Base-by-base conservation (phyloP, 306 rosid species). In the Ormosia semicastrata region DNA sequence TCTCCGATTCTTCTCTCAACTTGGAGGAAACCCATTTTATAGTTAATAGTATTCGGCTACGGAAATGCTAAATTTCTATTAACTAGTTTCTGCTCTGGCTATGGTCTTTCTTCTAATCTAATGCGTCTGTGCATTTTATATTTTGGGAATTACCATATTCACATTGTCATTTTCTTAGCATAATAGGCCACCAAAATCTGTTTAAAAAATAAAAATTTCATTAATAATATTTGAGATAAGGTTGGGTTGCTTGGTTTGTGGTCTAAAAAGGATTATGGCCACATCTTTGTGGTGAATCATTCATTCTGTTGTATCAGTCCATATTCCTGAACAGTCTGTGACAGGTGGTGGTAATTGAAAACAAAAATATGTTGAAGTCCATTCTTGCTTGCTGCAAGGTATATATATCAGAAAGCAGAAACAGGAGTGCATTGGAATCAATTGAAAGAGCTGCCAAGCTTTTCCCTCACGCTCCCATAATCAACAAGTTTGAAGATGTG, bases 341-440 rank as follows among this genome's bases (percentile, higher is more conserved):
- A 56, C 39, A 78, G 63, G 63, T 77, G 47, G 62, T 81, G 32
- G 65, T 49, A 57, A 82, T 70, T 60, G 60, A 36, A 53, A 41
- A 68, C 50, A 81, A 40, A 74, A 62, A 12, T 78, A 94, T 94
- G 96, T 79, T 88, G 57, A 87, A 84, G 77, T 67, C 84, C 43
- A 82, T 92, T 83, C 91, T 95, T 54, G 97, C 86, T 76, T 93
- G 99, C 85, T 95, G 98, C 92, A 95, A 95, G 86, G 91, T 95
- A 18, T 93, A 95, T 85, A 86, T 93, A 73, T 95, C 99, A 58
- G 98, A 95, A 74, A 93, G 94, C 86, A 82, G 99, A 79, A 93
- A 89, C 85, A 89, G 78, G 84, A 79, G 33, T 63, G 99, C 94
- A 1, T 77, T 95, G 63, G 94, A 93, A 49, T 75, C 88, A 2